Evolutionary conservation across 2,329 filamentous ascomycete species (phyloP).

Genomic region (Metarhizium rileyi): DNA sequence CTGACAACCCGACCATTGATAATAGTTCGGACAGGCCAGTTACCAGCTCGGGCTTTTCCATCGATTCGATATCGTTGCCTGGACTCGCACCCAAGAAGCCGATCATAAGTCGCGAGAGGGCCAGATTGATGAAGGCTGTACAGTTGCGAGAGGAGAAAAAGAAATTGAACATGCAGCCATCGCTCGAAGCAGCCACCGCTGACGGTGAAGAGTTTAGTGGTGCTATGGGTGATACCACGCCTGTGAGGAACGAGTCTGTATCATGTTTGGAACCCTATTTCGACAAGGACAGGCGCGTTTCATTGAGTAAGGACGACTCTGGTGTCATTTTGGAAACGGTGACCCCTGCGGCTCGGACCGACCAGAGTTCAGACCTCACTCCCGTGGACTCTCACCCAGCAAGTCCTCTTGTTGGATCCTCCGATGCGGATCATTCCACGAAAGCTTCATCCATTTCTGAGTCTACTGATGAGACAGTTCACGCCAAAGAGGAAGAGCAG

Average conservation of each 20-base stretch:
- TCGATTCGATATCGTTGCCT: conserved; percentile 28
- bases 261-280: conserved; percentile 14
- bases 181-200: neutral
- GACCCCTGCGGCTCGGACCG: conserved; percentile 32
- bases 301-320: conserved; percentile 42
- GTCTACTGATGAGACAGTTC: conserved; percentile 49
- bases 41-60: conserved; percentile 35
- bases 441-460: conserved; percentile 56
- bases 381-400: conserved; percentile 47
- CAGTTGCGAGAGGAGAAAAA: conserved; percentile 78
- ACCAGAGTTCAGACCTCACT: conserved; percentile 37
- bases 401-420: conserved; percentile 43
- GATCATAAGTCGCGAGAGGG: conserved; percentile 76
- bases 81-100: conserved; percentile 33
- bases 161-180: conserved; percentile 18
- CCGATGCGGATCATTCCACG: conserved; percentile 49
- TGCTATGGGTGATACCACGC: conserved; percentile 6
- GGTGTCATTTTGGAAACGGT: conserved; percentile 40
- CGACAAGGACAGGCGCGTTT: conserved; percentile 23
- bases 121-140: conserved; percentile 86
- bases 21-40: conserved; percentile 21
- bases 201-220: conserved; percentile 10
- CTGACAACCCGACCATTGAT: conserved; percentile 10
- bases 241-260: conserved; percentile 14
- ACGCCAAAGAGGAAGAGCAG: conserved; percentile 22